phyloP scores from a whole-genome alignment of 2,329 filamentous ascomycete genomes.

The Neofusicoccum kwambonambiense region DNA sequence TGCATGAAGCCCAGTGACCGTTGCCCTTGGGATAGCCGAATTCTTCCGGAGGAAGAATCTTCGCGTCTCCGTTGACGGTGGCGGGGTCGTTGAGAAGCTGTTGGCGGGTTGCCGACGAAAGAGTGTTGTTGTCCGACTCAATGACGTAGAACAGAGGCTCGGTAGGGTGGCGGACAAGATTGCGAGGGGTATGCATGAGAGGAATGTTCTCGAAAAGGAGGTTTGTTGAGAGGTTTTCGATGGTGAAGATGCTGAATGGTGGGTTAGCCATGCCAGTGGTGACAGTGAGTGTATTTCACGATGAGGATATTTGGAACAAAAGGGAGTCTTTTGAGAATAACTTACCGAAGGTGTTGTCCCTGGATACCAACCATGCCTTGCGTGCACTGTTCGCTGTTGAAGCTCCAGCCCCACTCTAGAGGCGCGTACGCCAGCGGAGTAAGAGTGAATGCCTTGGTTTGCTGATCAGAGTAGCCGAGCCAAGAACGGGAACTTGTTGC shows the following conservation, averaged over 20 bases:
- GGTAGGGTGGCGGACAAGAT: constrained; percentile 83
- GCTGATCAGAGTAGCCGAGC: constrained; percentile 88
- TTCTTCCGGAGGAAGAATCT: constrained; percentile 70
- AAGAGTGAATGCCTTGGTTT: constrained; percentile 84
- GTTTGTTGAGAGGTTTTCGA: constrained; percentile 82
- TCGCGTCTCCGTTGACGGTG: constrained; percentile 27
- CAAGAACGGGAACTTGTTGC: constrained; percentile 92
- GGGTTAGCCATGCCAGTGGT: neutral
- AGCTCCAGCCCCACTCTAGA: constrained; percentile 93
- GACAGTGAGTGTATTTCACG: too few species aligned
- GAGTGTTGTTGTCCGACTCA: constrained; percentile 87
- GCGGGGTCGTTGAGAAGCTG: constrained; percentile 70
- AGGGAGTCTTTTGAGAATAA: constrained; percentile 30
- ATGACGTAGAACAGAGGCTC: constrained; percentile 90
- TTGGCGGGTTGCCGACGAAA: constrained; percentile 75
- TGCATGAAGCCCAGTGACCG: constrained; percentile 93
- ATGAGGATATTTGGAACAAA: neutral
- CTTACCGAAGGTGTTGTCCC: constrained; percentile 80
- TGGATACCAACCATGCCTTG: constrained; percentile 95
- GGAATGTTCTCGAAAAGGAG: constrained; percentile 83
- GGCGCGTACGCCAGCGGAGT: constrained; percentile 86
- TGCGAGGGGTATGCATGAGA: constrained; percentile 85
- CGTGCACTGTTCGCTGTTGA: constrained; percentile 89
- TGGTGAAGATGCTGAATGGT: constrained; percentile 74
- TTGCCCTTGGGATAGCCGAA: constrained; percentile 85